phyloP scores from a whole-genome alignment of 1,139 yeast species.

The Candida sp. region DNA sequence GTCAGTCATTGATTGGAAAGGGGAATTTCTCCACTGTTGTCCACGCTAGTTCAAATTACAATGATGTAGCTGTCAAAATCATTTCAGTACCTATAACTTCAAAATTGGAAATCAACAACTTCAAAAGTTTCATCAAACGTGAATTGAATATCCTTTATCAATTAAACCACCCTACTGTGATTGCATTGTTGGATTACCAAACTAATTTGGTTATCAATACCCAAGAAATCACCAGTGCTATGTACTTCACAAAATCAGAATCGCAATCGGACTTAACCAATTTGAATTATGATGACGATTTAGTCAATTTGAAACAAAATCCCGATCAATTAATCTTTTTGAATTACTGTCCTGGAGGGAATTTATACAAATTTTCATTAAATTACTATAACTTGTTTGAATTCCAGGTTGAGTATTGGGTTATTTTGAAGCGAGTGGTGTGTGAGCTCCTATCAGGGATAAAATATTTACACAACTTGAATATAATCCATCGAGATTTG shows the following conservation, averaged over 20 bases:
- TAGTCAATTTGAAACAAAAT: conserved; percentile 5
- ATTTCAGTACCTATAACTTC: conserved; percentile 30
- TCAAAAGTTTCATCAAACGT: conserved; percentile 69
- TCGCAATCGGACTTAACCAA: conserved; percentile 2
- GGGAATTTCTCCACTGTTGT: conserved; percentile 64
- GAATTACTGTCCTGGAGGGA: conserved; percentile 84
- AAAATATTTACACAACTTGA: conserved; percentile 62
- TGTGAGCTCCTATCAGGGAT: conserved; percentile 70
- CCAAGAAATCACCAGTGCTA: conserved; percentile 16
- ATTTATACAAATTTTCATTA: conserved; percentile 30
- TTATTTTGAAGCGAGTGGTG: conserved; percentile 56
- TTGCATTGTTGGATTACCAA: conserved; percentile 31
- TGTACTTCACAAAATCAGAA: conserved; percentile 2
- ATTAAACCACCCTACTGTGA: conserved; percentile 41
- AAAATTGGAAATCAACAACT: conserved; percentile 25
- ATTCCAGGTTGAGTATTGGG: conserved; percentile 33
- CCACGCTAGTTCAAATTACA: conserved; percentile 24
- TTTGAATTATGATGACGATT: conserved; percentile 2
- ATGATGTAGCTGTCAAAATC: conserved; percentile 40
- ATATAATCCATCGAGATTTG: conserved; percentile 82
- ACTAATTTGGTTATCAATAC: conserved; percentile 18
- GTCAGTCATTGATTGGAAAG: conserved; percentile 40
- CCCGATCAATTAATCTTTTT: conserved; percentile 55
- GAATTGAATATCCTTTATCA: conserved; percentile 66
- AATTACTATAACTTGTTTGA: conserved; percentile 13